These are phyloP conservation scores for Macrolepiota albuminosa DNA, from an alignment of 768 basidiomycete genomes.

Conservation along the genomic window DNA sequence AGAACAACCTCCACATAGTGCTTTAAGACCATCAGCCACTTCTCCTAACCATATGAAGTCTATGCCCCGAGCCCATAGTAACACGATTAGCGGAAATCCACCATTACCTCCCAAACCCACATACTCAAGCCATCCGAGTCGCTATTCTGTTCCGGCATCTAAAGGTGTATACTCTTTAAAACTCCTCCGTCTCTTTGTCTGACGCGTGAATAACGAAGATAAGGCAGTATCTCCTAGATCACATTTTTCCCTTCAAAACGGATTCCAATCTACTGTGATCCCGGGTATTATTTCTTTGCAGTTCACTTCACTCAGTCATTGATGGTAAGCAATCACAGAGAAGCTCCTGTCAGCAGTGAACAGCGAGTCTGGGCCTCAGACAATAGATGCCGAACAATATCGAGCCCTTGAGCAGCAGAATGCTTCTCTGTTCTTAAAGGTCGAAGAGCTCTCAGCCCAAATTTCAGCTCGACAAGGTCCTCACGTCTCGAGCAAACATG, in stretches of 20 bases:
- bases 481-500: slow-evolving; percentile 19
- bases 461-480: slow-evolving; percentile 18
- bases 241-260: background rate
- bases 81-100: background rate
- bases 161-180: background rate
- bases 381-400: background rate
- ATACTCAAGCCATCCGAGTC: slow-evolving; percentile 1
- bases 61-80: background rate
- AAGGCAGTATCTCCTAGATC: background rate
- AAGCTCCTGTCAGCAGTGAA: background rate
- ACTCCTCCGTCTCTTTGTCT: background rate
- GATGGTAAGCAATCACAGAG: background rate
- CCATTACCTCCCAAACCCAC: slow-evolving; percentile 12
- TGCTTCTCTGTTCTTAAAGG: slow-evolving; percentile 4
- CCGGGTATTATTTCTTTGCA: background rate
- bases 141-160: background rate
- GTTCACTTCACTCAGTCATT: background rate
- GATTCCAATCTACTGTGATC: background rate
- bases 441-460: slow-evolving; percentile 10
- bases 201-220: background rate
- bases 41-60: background rate
- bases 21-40: slow-evolving; percentile 3
- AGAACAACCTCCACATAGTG: background rate
- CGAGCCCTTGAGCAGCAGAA: slow-evolving; percentile 5
- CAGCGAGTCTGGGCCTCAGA: background rate